Evolutionary conservation across 1,284 basidiomycete genomes (phyloP).

Genomic region (Ustanciosporium gigantosporum): DNA sequence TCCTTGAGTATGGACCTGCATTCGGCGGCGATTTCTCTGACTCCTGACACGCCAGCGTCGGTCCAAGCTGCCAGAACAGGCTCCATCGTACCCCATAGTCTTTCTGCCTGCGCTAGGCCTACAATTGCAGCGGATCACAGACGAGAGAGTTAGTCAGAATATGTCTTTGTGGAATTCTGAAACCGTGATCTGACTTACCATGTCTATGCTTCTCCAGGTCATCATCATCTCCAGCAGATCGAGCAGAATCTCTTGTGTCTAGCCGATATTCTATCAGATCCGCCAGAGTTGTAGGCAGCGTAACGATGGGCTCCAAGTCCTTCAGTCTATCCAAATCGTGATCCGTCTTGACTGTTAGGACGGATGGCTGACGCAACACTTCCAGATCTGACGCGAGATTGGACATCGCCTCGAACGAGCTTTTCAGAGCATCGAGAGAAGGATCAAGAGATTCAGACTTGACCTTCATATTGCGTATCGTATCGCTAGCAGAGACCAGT

Average conservation of each 20-base stretch:
- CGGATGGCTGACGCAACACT: slow-evolving; percentile 4
- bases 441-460: slow-evolving; percentile 41
- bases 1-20: slow-evolving; percentile 43
- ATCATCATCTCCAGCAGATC: neutral
- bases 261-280: slow-evolving; percentile 30
- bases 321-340: slow-evolving; percentile 3
- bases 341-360: neutral
- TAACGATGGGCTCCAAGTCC: slow-evolving; percentile 41
- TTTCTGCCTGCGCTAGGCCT: slow-evolving; percentile 41
- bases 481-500: slow-evolving; percentile 86
- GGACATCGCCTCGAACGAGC: slow-evolving; percentile 34
- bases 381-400: slow-evolving; percentile 32
- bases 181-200: no score
- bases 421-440: slow-evolving; percentile 35
- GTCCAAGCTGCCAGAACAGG: slow-evolving; percentile 44
- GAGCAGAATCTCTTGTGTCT: neutral
- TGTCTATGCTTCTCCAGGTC: neutral
- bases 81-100: slow-evolving; percentile 45
- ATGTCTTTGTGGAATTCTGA: no score
- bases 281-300: slow-evolving; percentile 36
- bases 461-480: slow-evolving; percentile 70
- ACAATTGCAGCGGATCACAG: no score
- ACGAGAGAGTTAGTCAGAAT: no score
- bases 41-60: slow-evolving; percentile 39
- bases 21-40: slow-evolving; percentile 42